Conservation (phyloP, 371 early-diverging fungal genomes). For the Actinomortierella wolfii region DNA sequence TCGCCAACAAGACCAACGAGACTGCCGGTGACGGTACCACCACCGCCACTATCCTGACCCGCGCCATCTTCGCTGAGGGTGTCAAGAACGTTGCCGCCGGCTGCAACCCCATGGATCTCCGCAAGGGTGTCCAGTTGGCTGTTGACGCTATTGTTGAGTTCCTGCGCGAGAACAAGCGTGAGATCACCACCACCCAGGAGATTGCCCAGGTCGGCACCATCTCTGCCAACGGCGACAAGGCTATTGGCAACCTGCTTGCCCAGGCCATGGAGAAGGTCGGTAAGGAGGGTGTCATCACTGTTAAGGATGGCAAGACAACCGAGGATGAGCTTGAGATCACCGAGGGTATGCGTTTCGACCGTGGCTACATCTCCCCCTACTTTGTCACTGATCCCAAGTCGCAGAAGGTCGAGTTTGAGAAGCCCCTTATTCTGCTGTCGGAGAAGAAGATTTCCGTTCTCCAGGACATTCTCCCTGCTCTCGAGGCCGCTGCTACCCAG, state of each 20-base stretch:
- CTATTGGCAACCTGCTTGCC: slow-evolving; percentile 94
- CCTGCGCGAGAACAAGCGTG: slow-evolving; percentile 84
- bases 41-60: slow-evolving; percentile 97
- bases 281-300: slow-evolving; percentile 99
- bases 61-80: slow-evolving; percentile 98
- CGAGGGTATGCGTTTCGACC: slow-evolving; percentile 99
- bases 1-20: slow-evolving; percentile 99
- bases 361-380: slow-evolving; percentile 98
- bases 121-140: slow-evolving; percentile 94
- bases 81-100: slow-evolving; percentile 98
- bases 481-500: slow-evolving; percentile 92
- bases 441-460: slow-evolving; percentile 96
- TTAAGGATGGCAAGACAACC: slow-evolving; percentile 98
- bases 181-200: slow-evolving; percentile 93
- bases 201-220: slow-evolving; percentile 98
- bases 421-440: slow-evolving; percentile 92
- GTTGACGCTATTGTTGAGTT: slow-evolving; percentile 90
- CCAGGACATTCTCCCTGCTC: slow-evolving; percentile 94
- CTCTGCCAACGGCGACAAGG: slow-evolving; percentile 97
- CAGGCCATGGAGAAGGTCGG: slow-evolving; percentile 99
- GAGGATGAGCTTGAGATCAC: slow-evolving; percentile 96
- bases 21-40: slow-evolving; percentile 99
- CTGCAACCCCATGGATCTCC: slow-evolving; percentile 97
- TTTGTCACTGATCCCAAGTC: slow-evolving; percentile 97
- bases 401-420: slow-evolving; percentile 98